These are phyloP conservation scores for Gigaspora rosea DNA, from an alignment of 192 early-diverging fungal genomes.

Conservation along the genomic window DNA sequence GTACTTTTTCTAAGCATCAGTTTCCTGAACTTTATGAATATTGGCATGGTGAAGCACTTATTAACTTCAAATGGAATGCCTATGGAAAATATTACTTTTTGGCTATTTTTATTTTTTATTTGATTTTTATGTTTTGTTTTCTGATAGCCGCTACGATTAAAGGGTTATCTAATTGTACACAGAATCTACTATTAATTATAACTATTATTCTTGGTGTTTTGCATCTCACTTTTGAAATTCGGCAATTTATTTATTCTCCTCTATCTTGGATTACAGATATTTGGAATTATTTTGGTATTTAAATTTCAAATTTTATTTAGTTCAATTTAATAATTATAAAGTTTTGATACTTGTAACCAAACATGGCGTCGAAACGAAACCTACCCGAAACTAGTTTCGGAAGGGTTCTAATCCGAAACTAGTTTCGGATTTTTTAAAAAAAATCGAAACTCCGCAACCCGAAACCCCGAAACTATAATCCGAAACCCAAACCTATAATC, in stretches of 20 bases:
- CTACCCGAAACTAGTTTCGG: too few species aligned
- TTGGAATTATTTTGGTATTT: constrained; percentile 13
- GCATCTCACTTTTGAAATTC: constrained; percentile 3
- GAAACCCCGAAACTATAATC: too few species aligned
- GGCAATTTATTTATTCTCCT: constrained; percentile 11
- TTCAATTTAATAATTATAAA: too few species aligned
- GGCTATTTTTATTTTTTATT: background rate
- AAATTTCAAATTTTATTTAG: too few species aligned
- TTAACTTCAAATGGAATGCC: constrained; percentile 12
- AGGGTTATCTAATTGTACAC: background rate
- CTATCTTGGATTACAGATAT: background rate
- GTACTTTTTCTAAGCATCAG: too few species aligned
- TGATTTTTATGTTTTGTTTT: background rate
- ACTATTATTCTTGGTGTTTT: background rate
- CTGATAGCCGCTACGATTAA: too few species aligned
- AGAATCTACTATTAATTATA: background rate
- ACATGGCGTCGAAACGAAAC: too few species aligned
- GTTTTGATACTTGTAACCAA: too few species aligned
- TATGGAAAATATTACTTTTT: constrained; percentile 3
- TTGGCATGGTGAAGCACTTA: constrained; percentile 21
- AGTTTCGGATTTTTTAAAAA: too few species aligned
- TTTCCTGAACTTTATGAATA: background rate
- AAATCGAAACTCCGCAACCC: too few species aligned
- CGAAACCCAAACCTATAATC: too few species aligned
- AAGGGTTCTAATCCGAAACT: too few species aligned